Evolutionary conservation across 2,329 filamentous ascomycete genomes (phyloP), one percentile per base, ranked within the genome.

Genomic region (Colletotrichum navitas): DNA sequence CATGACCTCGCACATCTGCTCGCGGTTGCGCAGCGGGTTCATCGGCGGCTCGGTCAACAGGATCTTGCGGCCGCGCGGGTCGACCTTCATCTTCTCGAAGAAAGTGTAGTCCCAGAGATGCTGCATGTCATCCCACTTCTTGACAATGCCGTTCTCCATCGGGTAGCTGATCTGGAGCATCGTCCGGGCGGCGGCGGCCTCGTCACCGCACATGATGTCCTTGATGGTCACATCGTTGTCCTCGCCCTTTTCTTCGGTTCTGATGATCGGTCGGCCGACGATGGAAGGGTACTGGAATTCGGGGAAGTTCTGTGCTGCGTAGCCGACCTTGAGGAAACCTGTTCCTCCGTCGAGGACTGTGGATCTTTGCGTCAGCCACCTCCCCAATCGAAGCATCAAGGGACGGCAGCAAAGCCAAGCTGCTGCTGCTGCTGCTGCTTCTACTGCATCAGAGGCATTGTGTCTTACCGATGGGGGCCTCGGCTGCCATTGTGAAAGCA

Each of bases 81-180:
- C 93, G 76, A 99, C 87, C 83, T 94, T 91, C 90, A 99, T 93
- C 90, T 98, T 98, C 82, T 99, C 95, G 83, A 90, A 92, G 83
- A 99, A 99, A 32, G 96, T 99, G 83, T 97, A 98, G 85, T 99
- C 95, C 96, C 96, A 99, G 67, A 99, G 91, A 81, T 98, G 95
- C 86, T 97, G 94, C 96, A 99, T 99, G 83, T 99, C 96, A 77
- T 99, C 96, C 96, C 96, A 99, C 80, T 94, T 95, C 89, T 98
- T 98, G 76, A 99, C 94, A 79, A 99, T 98, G 78, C 96, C 96
- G 82, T 99, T 99, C 84, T 99, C 96, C 96, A 99, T 99, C 77
- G 96, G 96, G 82, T 99, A 99, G 83, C 93, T 97, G 80, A 99
- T 97, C 83, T 99, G 96, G 73, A 99, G 91, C 94, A 98, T 97